Evolutionary conservation across 148 eudicot species (phyloP), one percentile per base, ranked within the genome.

Genomic region (Cornus kousa): DNA sequence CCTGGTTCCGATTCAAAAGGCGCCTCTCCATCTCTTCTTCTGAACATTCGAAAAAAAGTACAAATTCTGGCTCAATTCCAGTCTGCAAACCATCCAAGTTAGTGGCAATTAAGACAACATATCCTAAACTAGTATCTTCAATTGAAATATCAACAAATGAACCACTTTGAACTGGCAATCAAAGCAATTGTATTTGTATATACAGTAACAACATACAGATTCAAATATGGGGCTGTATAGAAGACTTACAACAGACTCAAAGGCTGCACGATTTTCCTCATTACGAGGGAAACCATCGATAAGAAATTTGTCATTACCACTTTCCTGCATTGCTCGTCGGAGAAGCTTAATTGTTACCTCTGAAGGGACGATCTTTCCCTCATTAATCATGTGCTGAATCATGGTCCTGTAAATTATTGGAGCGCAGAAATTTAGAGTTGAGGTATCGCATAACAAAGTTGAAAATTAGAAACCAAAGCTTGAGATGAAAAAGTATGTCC

Each of bases 11-110:
- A 77, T 83, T 70, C 83, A 94, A 78, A 78, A 92, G 91, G 77
- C 97, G 97, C 83, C 70, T 94, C 87, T 85, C 91, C 98, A 94
- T 88, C 90, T 92, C 97, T 83, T 91, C 91, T 85, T 88, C 91
- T 22, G 95, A 79, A 79, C 98, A 92, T 77, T 92, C 93, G 78
- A 92, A 92, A 80, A 88, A 92, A 14, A 94, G 85, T 32, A 92
- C 85, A 79, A 89, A 88, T 79, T 88, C 91, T 14, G 98, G 97
- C 57, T 70, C 90, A 35, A 92, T 90, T 55, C 92, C 91, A 70
- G 90, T 88, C 98, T 94, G 89, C 88, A 84, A 32, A 76, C 16
- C 78, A 83, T 22, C 55, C 86, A 55, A 74, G 32, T 43, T 57
- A 35, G 35, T 50, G 59, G 53, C 22, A 64, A 68, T 59, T 14